Evolutionary conservation across 371 early-diverging fungal genomes (phyloP).

Genomic region (Nosema granulosis): DNA sequence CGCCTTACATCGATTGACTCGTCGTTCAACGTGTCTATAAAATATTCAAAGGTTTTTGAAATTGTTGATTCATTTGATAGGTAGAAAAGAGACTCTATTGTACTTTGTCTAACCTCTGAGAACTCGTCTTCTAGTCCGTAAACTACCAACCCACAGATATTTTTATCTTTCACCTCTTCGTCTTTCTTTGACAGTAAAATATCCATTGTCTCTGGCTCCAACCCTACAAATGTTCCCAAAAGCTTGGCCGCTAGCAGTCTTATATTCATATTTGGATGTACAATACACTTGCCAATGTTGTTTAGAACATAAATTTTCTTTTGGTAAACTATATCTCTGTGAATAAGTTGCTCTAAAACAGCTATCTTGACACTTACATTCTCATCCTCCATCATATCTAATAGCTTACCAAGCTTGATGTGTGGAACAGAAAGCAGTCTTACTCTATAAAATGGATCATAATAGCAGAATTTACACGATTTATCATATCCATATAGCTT

Average conservation of each 20-base stretch:
- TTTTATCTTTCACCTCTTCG: conserved; percentile 9
- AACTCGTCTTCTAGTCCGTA: conserved; percentile 59
- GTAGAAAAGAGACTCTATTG: conserved; percentile 32
- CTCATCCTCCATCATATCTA: conserved; percentile 25
- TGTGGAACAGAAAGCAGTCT: not conserved
- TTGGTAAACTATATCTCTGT: not conserved
- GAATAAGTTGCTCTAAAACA: conserved; percentile 9
- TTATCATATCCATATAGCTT: not conserved
- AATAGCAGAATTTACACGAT: not conserved
- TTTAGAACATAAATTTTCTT: conserved; percentile 4
- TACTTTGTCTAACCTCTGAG: conserved; percentile 32
- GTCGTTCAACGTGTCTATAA: conserved; percentile 43
- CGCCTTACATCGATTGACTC: conserved; percentile 21
- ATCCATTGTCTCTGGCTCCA: not conserved
- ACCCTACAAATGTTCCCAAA: conserved; percentile 18
- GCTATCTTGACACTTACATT: conserved; percentile 28
- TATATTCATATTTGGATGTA: conserved; percentile 27
- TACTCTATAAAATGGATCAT: conserved; percentile 17
- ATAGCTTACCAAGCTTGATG: not conserved
- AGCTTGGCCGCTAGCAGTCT: conserved; percentile 34
- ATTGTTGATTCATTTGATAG: not conserved
- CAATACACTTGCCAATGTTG: conserved; percentile 8
- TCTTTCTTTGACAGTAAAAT: conserved; percentile 29
- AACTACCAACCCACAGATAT: conserved; percentile 40
- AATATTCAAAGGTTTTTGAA: conserved; percentile 21